phyloP scores from a whole-genome alignment of 202 grass and related monocot species.

The Setaria viridis region DNA sequence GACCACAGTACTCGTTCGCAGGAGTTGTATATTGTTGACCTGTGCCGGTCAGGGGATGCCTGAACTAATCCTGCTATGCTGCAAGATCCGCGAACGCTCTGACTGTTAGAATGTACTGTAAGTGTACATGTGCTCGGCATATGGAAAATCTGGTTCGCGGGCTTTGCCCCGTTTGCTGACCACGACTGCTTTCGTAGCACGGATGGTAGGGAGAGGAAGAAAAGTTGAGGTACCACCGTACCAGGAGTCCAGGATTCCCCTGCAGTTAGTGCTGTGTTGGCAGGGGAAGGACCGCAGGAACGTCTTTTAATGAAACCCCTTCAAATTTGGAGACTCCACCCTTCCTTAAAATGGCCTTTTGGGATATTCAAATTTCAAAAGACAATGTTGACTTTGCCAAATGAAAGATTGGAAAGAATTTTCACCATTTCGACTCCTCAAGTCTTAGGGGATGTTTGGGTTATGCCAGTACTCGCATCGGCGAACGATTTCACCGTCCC shows the following conservation, averaged over 20 bases:
- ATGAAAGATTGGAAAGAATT: too few species aligned
- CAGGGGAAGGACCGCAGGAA: background rate
- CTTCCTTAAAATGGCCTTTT: background rate
- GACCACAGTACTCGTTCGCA: background rate
- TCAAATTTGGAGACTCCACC: too few species aligned
- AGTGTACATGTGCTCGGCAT: constrained; percentile 23
- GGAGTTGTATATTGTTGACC: constrained; percentile 36
- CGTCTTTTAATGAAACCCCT: background rate
- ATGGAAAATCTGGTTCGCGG: background rate
- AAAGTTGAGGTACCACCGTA: too few species aligned
- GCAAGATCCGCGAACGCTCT: background rate
- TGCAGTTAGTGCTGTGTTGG: background rate
- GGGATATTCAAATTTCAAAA: background rate
- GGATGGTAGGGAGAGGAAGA: too few species aligned
- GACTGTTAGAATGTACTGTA: background rate
- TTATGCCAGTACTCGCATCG: too few species aligned
- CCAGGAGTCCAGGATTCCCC: background rate
- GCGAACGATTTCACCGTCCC: too few species aligned
- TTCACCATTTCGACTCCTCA: too few species aligned
- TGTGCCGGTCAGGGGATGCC: background rate
- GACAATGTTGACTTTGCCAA: background rate
- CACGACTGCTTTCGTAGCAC: background rate
- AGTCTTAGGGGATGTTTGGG: too few species aligned
- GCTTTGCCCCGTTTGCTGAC: background rate
- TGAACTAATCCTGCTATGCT: background rate